Evolutionary conservation across 805 yeast species (phyloP).

Genomic region (Torulaspora gathmanii): DNA sequence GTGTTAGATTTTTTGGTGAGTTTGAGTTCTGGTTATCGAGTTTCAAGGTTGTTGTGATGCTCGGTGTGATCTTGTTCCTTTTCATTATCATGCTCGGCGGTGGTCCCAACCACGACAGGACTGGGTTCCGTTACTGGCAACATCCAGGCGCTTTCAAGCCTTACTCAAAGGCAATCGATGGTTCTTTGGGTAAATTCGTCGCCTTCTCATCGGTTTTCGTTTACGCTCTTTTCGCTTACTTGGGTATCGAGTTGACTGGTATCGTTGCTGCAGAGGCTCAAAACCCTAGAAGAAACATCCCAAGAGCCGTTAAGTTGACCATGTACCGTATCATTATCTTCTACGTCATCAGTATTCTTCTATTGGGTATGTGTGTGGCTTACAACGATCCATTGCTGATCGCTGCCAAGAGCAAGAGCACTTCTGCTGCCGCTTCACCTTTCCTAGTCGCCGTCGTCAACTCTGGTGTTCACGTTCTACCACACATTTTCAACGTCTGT

Average conservation of each 20-base stretch:
- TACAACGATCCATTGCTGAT: conserved; percentile 48
- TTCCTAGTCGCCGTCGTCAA: conserved; percentile 71
- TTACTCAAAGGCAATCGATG: conserved; percentile 41
- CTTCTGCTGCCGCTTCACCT: conserved; percentile 72
- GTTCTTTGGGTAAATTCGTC: conserved; percentile 52
- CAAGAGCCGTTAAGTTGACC: conserved; percentile 65
- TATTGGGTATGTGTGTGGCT: conserved; percentile 66
- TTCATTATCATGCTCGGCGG: conserved; percentile 72
- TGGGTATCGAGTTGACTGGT: conserved; percentile 67
- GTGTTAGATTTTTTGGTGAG: conserved; percentile 46
- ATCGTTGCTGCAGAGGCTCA: conserved; percentile 71
- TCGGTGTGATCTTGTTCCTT: conserved; percentile 61
- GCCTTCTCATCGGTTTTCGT: conserved; percentile 60
- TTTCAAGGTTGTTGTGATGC: conserved; percentile 58
- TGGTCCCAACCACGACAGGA: conserved; percentile 66
- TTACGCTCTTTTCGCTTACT: conserved; percentile 63
- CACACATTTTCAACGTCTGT: conserved; percentile 73
- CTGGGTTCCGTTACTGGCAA: conserved; percentile 68
- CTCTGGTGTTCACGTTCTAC: conserved; percentile 60
- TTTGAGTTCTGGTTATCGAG: conserved; percentile 47
- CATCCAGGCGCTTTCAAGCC: conserved; percentile 61
- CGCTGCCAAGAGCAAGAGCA: conserved; percentile 45
- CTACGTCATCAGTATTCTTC: conserved; percentile 55
- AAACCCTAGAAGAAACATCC: conserved; percentile 63
- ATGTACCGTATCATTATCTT: conserved; percentile 65